These are phyloP conservation scores for Sherardia arvensis DNA, from an alignment of 257 asterid genomes.

Conservation along the genomic window DNA sequence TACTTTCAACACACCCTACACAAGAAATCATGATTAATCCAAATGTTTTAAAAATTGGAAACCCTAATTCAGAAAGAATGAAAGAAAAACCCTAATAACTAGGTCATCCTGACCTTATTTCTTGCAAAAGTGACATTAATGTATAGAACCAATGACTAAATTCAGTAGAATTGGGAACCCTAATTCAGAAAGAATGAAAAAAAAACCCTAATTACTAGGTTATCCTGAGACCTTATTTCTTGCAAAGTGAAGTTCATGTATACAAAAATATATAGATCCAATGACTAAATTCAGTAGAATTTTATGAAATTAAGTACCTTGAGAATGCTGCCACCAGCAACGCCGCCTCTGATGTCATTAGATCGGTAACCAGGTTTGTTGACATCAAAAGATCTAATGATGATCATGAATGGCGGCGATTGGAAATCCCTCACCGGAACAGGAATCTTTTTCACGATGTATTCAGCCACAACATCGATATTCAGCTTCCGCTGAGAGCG, in stretches of 20 bases:
- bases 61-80: too few relatives aligned
- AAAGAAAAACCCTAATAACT: conserved; percentile 31
- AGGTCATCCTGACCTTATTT: too few relatives aligned
- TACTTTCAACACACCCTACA: conserved; percentile 93
- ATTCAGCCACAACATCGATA: conserved; percentile 89
- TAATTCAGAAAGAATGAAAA: too few relatives aligned
- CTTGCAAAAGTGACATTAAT: conserved; percentile 6
- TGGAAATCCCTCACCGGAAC: conserved; percentile 79
- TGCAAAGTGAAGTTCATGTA: too few relatives aligned
- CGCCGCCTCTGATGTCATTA: conserved; percentile 94
- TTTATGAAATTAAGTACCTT: too few relatives aligned
- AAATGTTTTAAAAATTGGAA: not conserved
- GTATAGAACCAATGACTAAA: too few relatives aligned
- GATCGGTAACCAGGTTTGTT: conserved; percentile 95
- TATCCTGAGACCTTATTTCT: too few relatives aligned
- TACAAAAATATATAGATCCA: too few relatives aligned
- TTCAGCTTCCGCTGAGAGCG: conserved; percentile 88
- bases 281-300: too few relatives aligned
- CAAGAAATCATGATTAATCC: conserved; percentile 1
- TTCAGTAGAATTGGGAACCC: too few relatives aligned
- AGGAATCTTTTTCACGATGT: conserved; percentile 75
- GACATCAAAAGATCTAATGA: conserved; percentile 95
- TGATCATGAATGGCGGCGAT: conserved; percentile 95
- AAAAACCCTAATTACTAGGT: too few relatives aligned
- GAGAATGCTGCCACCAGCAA: conserved; percentile 97